Evolutionary conservation across 768 basidiomycete genomes (phyloP).

Genomic region (Gymnopilus dilepis): DNA sequence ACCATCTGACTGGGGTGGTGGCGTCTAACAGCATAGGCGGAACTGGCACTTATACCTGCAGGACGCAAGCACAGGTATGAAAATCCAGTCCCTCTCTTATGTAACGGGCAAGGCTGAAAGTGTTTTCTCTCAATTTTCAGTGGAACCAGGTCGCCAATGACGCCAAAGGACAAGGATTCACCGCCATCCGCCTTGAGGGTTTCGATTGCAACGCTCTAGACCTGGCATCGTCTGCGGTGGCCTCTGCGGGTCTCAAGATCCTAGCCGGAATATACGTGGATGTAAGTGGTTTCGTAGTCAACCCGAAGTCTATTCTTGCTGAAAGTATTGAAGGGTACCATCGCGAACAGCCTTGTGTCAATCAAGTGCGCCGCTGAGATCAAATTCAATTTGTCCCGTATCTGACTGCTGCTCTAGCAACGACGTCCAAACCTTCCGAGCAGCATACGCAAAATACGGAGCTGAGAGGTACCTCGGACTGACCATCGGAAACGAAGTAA

Average conservation of each 20-base stretch:
- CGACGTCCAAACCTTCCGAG: constrained; percentile 43
- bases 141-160: constrained; percentile 41
- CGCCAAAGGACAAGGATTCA: constrained; percentile 38
- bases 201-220: constrained; percentile 47
- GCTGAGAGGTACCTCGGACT: constrained; percentile 40
- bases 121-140: constrained; percentile 24
- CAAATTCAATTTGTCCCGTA: not conserved
- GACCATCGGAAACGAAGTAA: constrained; percentile 45
- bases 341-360: constrained; percentile 25
- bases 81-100: not conserved
- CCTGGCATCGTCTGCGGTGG: constrained; percentile 41
- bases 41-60: constrained; percentile 35
- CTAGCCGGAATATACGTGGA: constrained; percentile 42
- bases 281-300: constrained; percentile 31
- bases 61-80: constrained; percentile 41
- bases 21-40: constrained; percentile 41
- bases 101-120: no score
- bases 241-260: constrained; percentile 36
- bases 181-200: constrained; percentile 40
- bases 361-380: constrained; percentile 14
- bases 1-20: constrained; percentile 38
- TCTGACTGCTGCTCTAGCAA: constrained; percentile 27
- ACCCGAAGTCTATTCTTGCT: no score
- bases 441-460: constrained; percentile 40
- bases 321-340: constrained; percentile 34